Evolutionary conservation across 345 rosid species (phyloP).

Genomic region (Ceriops zippeliana): DNA sequence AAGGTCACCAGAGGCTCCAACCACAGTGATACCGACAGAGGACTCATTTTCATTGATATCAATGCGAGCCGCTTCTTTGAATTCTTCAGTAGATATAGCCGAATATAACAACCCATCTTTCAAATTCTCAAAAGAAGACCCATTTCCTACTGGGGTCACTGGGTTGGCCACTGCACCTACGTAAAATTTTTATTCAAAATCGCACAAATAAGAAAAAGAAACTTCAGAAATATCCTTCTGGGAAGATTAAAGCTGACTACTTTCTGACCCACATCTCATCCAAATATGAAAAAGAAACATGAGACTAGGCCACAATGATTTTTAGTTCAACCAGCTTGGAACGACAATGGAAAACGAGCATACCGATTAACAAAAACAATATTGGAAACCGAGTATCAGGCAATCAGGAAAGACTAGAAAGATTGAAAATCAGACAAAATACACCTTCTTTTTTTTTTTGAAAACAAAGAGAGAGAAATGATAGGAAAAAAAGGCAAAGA

Average conservation of each 20-base stretch:
- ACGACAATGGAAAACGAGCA: too few relatives aligned
- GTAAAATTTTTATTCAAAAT: constrained; percentile 11
- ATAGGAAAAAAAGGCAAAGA: not conserved
- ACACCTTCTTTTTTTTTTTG: constrained; percentile 21
- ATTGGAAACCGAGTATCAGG: too few relatives aligned
- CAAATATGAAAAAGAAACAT: not conserved
- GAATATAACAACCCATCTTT: constrained; percentile 43
- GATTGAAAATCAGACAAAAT: constrained; percentile 10
- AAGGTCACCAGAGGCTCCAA: constrained; percentile 99
- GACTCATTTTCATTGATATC: constrained; percentile 49
- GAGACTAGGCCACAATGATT: not conserved
- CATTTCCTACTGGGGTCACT: constrained; percentile 34
- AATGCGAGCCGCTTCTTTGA: constrained; percentile 36
- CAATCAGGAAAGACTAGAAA: not conserved
- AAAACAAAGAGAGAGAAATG: not conserved
- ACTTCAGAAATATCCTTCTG: not conserved
- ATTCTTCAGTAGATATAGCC: constrained; percentile 37
- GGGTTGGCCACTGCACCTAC: constrained; percentile 63
- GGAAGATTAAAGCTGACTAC: constrained; percentile 1
- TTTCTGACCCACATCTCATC: not conserved
- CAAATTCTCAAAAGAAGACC: constrained; percentile 40
- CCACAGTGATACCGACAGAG: constrained; percentile 83
- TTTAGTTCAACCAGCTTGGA: too few relatives aligned
- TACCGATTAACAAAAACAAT: too few relatives aligned
- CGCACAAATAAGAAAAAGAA: not conserved